Percentiles rank a stretch among this genome's conserved stretches.
phyloP scores from a whole-genome alignment of 257 asterid genomes.

The Jacaranda copaia region DNA sequence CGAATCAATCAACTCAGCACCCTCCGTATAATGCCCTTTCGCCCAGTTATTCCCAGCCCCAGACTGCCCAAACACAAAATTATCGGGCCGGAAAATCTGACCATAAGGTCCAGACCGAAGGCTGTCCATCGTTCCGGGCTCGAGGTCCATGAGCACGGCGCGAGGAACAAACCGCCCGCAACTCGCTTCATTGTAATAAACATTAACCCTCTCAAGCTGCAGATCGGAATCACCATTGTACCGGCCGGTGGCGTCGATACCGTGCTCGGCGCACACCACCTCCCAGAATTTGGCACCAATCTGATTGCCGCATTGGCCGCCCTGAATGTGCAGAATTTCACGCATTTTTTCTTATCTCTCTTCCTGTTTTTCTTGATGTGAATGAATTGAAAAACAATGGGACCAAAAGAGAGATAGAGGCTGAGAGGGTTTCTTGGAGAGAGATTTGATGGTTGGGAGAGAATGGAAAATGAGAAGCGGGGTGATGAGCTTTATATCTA shows the following conservation, averaged over 20 bases:
- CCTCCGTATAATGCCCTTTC: conserved; percentile 57
- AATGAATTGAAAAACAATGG: not conserved
- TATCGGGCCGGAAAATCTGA: conserved; percentile 52
- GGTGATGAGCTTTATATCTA: conserved; percentile 23
- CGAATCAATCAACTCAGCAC: conserved; percentile 59
- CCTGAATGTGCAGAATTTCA: conserved; percentile 61
- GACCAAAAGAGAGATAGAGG: conserved; percentile 1
- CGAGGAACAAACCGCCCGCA: conserved; percentile 56
- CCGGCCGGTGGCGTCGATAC: conserved; percentile 56
- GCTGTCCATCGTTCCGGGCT: conserved; percentile 66
- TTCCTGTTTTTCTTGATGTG: not conserved
- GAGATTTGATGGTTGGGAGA: not conserved
- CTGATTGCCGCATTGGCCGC: conserved; percentile 65
- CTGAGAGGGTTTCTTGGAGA: not conserved
- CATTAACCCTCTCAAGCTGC: conserved; percentile 57
- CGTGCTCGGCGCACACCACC: conserved; percentile 63
- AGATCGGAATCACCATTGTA: conserved; percentile 54
- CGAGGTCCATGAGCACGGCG: conserved; percentile 60
- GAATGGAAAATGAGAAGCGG: not conserved
- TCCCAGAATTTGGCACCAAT: conserved; percentile 61
- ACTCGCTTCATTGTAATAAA: conserved; percentile 57
- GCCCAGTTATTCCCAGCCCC: conserved; percentile 50
- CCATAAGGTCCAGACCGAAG: conserved; percentile 50
- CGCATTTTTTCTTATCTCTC: conserved; percentile 41
- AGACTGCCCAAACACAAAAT: conserved; percentile 53